A percentile compares a stretch with the other conserved stretches of the same genome.
Conservation (phyloP, 1,284 basidiomycete species). For the Malassezia sp. region DNA sequence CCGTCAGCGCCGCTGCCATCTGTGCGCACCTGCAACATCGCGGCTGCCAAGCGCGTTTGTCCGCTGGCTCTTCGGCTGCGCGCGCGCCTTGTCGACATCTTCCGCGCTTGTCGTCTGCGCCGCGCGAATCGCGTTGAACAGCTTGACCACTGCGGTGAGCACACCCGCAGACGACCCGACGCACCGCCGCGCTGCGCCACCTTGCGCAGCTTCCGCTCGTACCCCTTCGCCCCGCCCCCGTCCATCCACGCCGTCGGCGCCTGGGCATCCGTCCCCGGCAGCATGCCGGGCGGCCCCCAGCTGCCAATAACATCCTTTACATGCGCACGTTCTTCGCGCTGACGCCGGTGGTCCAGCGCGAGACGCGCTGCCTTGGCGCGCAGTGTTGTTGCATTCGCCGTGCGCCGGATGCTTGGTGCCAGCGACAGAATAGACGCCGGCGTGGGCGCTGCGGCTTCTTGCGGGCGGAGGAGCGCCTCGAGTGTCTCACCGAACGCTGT, state of each 20-base stretch:
- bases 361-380: slow-evolving; percentile 38
- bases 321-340: slow-evolving; percentile 33
- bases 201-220: slow-evolving; percentile 39
- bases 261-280: slow-evolving; percentile 1
- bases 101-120: slow-evolving; percentile 37
- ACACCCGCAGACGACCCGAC: no score
- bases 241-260: slow-evolving; percentile 18
- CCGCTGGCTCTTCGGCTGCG: slow-evolving; percentile 13
- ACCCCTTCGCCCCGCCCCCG: slow-evolving; percentile 32
- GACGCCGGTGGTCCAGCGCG: slow-evolving; percentile 30
- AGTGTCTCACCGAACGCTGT: slow-evolving; percentile 36
- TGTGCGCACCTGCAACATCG: no score
- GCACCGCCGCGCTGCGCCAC: slow-evolving; percentile 40
- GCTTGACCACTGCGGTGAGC: slow-evolving; percentile 30
- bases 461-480: slow-evolving; percentile 29
- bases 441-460: slow-evolving; percentile 3
- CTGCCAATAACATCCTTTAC: slow-evolving; percentile 43
- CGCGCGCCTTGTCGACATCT: slow-evolving; percentile 27
- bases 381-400: slow-evolving; percentile 29
- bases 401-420: slow-evolving; percentile 35
- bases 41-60: slow-evolving; percentile 24
- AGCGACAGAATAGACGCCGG: slow-evolving; percentile 33
- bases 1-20: slow-evolving; percentile 22
- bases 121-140: slow-evolving; percentile 45
- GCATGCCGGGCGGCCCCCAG: slow-evolving; percentile 39